Evolutionary conservation across 2,329 filamentous ascomycete genomes (phyloP), one percentile per base, ranked within the genome.

Genomic region (Graphilbum sp.): DNA sequence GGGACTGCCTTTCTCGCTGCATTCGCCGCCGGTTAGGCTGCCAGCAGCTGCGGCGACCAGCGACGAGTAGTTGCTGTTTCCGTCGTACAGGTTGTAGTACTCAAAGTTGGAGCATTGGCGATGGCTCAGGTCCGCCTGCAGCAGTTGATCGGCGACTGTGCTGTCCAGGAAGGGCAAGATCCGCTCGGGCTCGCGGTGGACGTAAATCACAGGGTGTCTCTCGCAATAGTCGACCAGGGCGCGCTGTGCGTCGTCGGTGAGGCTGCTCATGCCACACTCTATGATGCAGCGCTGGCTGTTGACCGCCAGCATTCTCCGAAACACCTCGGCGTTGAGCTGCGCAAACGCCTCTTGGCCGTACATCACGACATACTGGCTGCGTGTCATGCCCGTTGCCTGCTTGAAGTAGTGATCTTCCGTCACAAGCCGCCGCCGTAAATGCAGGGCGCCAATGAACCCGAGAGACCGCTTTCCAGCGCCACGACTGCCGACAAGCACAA

Each of bases 391-490:
- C 3, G 74, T 77, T 5, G 62, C 61, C 46, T 79, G 69, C 36
- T 76, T 64, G 46, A 85, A 85, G 42, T 69, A 70, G 42, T 69
- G 65, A 49, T 83, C 77, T 41, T 76, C 70, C 33, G 79, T 80
- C 35, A 84, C 65, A 5, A 84, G 63, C 33, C 75, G 71, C 36
- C 75, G 66, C 23, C 72, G 69, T 38, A 79, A 69, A 44, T 78
- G 71, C 35, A 74, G 75, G 1, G 79, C 78, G 13, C 77, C 75
- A 43, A 85, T 79, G 43, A 85, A 75, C 9, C 75, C 79, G 20
- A 85, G 60, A 16, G 76, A 80, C 30, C 75, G 73, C 53, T 84
- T 84, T 9, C 79, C 79, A 7, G 75, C 75, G 16, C 79, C 79
- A 25, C 75, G 71, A 43, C 79, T 75, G 19, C 79, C 79, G 20